A percentile compares a stretch with the other conserved stretches of the same genome.
phyloP scores from a whole-genome alignment of 345 rosid species.

The Camelina hispida region DNA sequence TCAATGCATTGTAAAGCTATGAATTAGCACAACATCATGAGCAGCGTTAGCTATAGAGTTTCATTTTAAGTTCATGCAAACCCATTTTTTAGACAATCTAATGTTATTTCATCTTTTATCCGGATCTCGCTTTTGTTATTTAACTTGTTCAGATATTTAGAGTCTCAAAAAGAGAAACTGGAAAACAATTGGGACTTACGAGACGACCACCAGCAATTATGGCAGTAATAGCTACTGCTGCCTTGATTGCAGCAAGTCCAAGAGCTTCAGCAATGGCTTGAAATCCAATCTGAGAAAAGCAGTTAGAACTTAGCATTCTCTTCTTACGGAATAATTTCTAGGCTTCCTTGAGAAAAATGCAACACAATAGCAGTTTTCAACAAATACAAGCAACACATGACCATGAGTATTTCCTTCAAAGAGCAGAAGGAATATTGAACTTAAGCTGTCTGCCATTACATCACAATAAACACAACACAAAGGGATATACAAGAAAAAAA shows the following conservation, averaged over 20 bases:
- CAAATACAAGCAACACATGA: constrained; percentile 7
- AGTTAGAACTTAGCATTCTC: constrained; percentile 35
- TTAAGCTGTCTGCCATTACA: constrained; percentile 9
- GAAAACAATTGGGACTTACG: constrained; percentile 53
- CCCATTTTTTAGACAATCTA: constrained; percentile 27
- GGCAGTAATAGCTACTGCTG: constrained; percentile 90
- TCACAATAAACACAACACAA: background rate
- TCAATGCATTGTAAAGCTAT: constrained; percentile 12
- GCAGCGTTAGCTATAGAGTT: constrained; percentile 17
- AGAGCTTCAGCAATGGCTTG: constrained; percentile 99
- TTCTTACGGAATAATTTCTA: constrained; percentile 10
- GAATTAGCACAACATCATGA: background rate
- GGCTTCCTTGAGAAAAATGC: constrained; percentile 3
- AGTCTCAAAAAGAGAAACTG: constrained; percentile 14
- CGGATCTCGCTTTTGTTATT: background rate
- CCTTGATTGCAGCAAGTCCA: constrained; percentile 96
- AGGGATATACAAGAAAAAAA: constrained; percentile 1
- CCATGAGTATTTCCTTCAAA: background rate
- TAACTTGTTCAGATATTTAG: constrained; percentile 26
- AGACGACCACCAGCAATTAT: constrained; percentile 99
- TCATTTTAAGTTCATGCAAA: constrained; percentile 14
- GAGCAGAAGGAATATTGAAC: constrained; percentile 14
- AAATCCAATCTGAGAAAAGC: constrained; percentile 81
- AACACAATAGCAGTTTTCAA: background rate
- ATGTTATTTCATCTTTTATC: constrained; percentile 5